Percentiles rank a stretch among this genome's conserved stretches.
Evolutionary conservation across 345 rosid genomes (phyloP).

Genomic region (Balakata baccata): DNA sequence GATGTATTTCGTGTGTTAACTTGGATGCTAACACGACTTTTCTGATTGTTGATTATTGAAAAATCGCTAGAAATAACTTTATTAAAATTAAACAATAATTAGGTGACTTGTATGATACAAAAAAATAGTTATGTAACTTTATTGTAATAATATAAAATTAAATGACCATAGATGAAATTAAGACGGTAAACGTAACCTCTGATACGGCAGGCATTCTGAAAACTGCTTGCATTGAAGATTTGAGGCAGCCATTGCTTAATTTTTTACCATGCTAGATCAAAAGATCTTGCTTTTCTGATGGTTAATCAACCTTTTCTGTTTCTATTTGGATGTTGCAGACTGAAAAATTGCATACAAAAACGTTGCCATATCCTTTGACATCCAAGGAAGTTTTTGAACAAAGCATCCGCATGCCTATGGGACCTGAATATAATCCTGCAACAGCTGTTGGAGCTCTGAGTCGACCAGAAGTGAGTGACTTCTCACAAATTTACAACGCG

Average conservation of each 20-base stretch:
- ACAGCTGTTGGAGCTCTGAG: constrained; percentile 61
- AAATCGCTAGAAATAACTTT: no score
- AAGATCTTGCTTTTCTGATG: not conserved
- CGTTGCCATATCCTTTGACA: constrained; percentile 78
- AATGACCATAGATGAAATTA: no score
- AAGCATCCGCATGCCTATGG: constrained; percentile 87
- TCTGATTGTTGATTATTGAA: no score
- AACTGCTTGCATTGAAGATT: not conserved
- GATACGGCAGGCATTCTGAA: not conserved
- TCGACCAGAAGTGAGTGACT: constrained; percentile 66
- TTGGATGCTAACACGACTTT: no score
- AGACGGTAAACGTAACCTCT: no score
- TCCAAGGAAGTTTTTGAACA: constrained; percentile 75
- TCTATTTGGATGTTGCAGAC: constrained; percentile 46
- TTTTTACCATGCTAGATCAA: not conserved
- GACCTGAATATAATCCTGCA: constrained; percentile 87
- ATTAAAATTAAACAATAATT: no score
- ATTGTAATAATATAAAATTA: no score
- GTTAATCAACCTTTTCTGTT: not conserved
- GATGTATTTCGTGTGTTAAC: no score
- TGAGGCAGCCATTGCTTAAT: not conserved
- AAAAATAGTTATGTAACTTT: no score
- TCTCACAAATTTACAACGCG: not conserved
- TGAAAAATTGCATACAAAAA: constrained; percentile 65
- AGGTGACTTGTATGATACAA: no score